Conservation (phyloP, 768 basidiomycete genomes). For the Asterophora lycoperdoides region DNA sequence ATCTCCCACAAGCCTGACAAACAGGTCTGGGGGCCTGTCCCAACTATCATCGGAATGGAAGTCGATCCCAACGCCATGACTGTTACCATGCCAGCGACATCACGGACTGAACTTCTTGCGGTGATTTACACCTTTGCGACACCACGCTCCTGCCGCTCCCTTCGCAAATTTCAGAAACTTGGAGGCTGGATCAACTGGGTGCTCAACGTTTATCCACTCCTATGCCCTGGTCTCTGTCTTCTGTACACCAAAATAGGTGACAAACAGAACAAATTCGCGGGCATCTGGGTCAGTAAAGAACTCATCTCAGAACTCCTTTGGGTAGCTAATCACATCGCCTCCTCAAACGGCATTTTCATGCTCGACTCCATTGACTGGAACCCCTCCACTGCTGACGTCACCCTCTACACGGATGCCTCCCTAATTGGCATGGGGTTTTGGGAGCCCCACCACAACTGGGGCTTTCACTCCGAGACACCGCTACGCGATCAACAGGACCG, state of each 20-base stretch:
- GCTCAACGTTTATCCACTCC: no score
- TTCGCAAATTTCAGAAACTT: conserved; percentile 12
- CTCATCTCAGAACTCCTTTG: conserved; percentile 17
- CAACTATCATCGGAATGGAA: conserved; percentile 33
- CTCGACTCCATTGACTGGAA: conserved; percentile 14
- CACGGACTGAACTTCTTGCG: conserved; percentile 10
- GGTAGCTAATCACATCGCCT: conserved; percentile 22
- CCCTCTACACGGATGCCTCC: no score
- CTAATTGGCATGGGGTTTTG: conserved; percentile 28
- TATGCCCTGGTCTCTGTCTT: conserved; percentile 23
- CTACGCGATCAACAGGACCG: no score
- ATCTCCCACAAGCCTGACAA: no score
- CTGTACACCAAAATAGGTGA: conserved; percentile 28
- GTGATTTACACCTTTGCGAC: conserved; percentile 5
- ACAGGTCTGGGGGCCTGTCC: no score
- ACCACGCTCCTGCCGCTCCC: neutral
- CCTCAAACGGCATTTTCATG: no score
- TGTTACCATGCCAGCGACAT: conserved; percentile 16
- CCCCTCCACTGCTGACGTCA: no score
- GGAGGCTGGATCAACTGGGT: conserved; percentile 37
- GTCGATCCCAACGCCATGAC: conserved; percentile 33
- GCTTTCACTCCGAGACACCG: conserved; percentile 17
- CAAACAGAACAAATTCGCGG: conserved; percentile 15
- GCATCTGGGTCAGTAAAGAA: no score
- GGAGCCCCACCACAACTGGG: conserved; percentile 5